Percentiles rank a stretch among this genome's conserved stretches.
Evolutionary conservation across 768 basidiomycete genomes (phyloP).

Genomic region (Leccinum uliginosum): DNA sequence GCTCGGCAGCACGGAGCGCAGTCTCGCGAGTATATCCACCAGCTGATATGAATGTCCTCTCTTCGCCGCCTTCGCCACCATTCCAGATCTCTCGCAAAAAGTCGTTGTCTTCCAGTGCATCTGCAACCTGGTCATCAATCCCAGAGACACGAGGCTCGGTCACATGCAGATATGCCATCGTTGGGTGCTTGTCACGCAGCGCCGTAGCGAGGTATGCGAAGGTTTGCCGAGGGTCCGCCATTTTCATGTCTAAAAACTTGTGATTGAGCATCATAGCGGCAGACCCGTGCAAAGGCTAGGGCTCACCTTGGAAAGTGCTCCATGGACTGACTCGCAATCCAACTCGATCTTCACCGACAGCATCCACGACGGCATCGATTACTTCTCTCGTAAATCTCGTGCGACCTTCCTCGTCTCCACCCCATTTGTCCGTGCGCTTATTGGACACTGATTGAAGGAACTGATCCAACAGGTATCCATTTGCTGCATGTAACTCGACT

Average conservation of each 20-base stretch:
- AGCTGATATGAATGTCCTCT: background rate
- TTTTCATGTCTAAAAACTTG: background rate
- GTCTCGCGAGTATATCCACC: constrained; percentile 16
- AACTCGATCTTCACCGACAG: background rate
- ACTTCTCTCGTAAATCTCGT: constrained; percentile 44
- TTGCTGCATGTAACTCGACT: constrained; percentile 40
- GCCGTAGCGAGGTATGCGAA: background rate
- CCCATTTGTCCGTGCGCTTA: constrained; percentile 31
- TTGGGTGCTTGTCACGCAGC: background rate
- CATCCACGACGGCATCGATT: constrained; percentile 8
- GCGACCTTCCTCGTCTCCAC: constrained; percentile 54
- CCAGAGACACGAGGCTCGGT: background rate
- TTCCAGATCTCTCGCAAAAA: background rate
- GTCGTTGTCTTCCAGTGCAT: background rate
- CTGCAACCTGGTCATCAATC: background rate
- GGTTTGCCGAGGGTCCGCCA: background rate
- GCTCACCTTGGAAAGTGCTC: background rate
- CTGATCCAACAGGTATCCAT: constrained; percentile 52
- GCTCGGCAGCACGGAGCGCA: constrained; percentile 36
- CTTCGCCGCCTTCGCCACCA: constrained; percentile 17
- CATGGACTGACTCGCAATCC: background rate
- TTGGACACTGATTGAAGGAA: constrained; percentile 37
- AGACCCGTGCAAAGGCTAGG: background rate
- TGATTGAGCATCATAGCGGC: background rate
- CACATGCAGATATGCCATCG: background rate